Evolutionary conservation across 2,329 filamentous ascomycete genomes (phyloP), one percentile per base, ranked within the genome.

Genomic region (Aureobasidium pullulans): DNA sequence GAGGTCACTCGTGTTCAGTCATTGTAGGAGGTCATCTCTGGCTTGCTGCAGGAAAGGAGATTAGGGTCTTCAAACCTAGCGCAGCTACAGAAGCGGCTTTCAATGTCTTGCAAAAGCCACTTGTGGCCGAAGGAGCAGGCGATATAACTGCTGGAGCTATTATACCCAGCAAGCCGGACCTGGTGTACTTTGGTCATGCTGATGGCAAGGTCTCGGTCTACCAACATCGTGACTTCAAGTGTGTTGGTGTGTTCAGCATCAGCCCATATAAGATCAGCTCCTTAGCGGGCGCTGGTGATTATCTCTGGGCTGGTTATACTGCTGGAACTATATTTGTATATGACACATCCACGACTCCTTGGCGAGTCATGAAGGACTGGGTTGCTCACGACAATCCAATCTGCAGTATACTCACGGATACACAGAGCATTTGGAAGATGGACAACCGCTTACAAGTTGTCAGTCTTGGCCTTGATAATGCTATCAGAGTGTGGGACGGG

Each of bases 171-270:
- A 84, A 92, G 47, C 85, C 87, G 0, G 88, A 89, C 59, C 85
- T 87, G 63, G 86, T 96, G 1, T 96, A 91, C 71, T 87, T 99
- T 65, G 94, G 94, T 1, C 94, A 99, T 70, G 84, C 83, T 11
- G 94, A 99, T 71, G 94, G 94, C 49, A 96, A 96, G 71, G 84
- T 99, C 59, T 94, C 89, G 61, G 85, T 97, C n/a, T 97, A 96
- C 73, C 93, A 90, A 2, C 83, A 84, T 28, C 81, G 79, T 28
- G 85, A 92, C 67, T 94, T 88, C 69, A 76, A 84, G 0, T 96
- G 90, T 66, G 69, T 95, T n/a, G 84, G 83, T 5, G 80, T 96
- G 37, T 78, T 97, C 62, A 96, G 85, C 67, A 83, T 96, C 66
- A 97, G 91, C 72, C 82, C 92, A 13, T 97, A 95, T 81, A 97